A percentile compares a stretch with the other conserved stretches of the same genome.
Evolutionary conservation across 371 early-diverging fungal genomes (phyloP).

Genomic region (Actinomucor elegans): DNA sequence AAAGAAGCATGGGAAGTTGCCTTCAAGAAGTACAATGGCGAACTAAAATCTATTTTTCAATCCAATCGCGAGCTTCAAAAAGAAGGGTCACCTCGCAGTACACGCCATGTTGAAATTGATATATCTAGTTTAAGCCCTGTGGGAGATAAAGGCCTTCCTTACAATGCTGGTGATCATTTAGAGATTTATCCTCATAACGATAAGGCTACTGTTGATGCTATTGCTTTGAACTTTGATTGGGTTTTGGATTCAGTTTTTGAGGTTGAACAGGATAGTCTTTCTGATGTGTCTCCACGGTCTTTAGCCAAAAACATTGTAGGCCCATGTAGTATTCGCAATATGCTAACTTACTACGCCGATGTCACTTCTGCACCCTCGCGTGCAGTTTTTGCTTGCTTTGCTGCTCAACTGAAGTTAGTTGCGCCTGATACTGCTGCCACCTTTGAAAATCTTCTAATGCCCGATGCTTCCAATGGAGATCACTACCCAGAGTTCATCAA

Average conservation of each 20-base stretch:
- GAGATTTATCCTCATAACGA: conserved; percentile 55
- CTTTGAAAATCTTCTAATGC: conserved; percentile 36
- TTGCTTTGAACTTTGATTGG: conserved; percentile 49
- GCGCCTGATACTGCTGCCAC: conserved; percentile 38
- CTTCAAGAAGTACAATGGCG: conserved; percentile 27
- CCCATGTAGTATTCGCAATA: conserved; percentile 50
- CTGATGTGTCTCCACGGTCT: conserved; percentile 47
- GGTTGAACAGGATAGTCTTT: conserved; percentile 31
- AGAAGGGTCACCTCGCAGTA: conserved; percentile 38
- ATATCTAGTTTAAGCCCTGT: conserved; percentile 24
- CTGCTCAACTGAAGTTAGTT: conserved; percentile 34
- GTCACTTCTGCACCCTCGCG: conserved; percentile 50
- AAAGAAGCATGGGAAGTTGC: conserved; percentile 31
- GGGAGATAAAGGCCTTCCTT: conserved; percentile 24
- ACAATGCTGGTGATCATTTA: conserved; percentile 58
- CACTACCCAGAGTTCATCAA: conserved; percentile 44
- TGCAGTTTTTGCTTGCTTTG: conserved; percentile 39
- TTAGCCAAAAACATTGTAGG: conserved; percentile 46
- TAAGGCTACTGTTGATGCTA: conserved; percentile 32
- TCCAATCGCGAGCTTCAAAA: conserved; percentile 40
- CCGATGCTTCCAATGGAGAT: conserved; percentile 35
- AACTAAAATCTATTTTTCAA: conserved; percentile 20
- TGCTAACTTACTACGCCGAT: conserved; percentile 53
- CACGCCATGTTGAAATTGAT: conserved; percentile 52
- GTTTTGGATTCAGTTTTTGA: conserved; percentile 57